Evolutionary conservation across 2,329 filamentous ascomycete genomes (phyloP).

Genomic region (Chaetomium sp.): DNA sequence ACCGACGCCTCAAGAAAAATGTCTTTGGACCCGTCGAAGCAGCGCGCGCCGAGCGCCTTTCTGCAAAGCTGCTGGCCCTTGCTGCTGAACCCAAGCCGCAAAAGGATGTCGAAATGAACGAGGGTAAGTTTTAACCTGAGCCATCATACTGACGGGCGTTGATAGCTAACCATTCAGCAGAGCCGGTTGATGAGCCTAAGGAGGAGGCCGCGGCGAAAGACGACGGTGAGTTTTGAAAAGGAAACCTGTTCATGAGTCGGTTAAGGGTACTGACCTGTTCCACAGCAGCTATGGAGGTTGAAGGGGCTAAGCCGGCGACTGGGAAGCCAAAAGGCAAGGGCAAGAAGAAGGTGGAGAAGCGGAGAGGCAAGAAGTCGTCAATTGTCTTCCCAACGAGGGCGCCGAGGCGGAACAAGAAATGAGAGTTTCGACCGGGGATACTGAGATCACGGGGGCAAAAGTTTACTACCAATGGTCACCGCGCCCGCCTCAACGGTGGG

Average conservation of each 20-base stretch:
- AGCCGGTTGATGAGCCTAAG: conserved; percentile 26
- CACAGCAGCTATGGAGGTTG: conserved; percentile 50
- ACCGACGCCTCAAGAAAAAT: conserved; percentile 67
- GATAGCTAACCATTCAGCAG: conserved; percentile 6
- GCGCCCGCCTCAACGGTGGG: too few species aligned
- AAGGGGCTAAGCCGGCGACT: conserved; percentile 35
- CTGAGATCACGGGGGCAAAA: neutral
- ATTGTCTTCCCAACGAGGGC: conserved; percentile 53
- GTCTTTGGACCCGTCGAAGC: conserved; percentile 80
- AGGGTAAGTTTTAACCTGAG: conserved; percentile 11
- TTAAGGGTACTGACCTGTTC: conserved; percentile 13
- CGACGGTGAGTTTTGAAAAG: conserved; percentile 17
- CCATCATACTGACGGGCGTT: neutral
- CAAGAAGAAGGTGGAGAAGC: conserved; percentile 53
- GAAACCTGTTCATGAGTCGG: neutral
- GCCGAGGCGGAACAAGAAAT: conserved; percentile 23
- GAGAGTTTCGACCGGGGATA: neutral
- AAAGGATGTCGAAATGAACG: conserved; percentile 42
- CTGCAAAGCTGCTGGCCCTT: conserved; percentile 76
- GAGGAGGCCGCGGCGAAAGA: conserved; percentile 21
- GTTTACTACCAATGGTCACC: neutral
- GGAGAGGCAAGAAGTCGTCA: conserved; percentile 46
- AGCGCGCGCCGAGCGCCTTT: conserved; percentile 74
- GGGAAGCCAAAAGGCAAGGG: conserved; percentile 29
- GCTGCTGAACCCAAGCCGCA: conserved; percentile 70